Percentiles rank a stretch among this genome's conserved stretches.
These are phyloP conservation scores for Leptographium procerum DNA, from an alignment of 2,329 filamentous ascomycete genomes.

Conservation along the genomic window DNA sequence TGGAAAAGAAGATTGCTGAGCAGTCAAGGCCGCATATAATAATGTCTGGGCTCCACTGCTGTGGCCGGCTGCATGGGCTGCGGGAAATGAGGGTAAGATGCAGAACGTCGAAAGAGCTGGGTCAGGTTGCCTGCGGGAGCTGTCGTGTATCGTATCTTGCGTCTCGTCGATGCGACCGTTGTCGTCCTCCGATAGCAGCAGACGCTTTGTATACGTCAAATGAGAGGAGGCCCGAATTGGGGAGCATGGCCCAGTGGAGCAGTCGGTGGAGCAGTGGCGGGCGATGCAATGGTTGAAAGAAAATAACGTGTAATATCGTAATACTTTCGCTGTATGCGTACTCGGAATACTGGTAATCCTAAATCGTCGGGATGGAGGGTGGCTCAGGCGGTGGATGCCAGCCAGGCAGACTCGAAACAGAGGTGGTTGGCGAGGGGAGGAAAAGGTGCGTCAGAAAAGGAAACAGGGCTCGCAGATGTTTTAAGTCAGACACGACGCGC, in stretches of 20 bases:
- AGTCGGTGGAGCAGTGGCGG: background rate
- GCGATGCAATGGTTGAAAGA: background rate
- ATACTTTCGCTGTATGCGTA: too few species aligned
- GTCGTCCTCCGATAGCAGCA: too few species aligned
- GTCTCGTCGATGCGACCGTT: background rate
- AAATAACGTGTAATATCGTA: background rate
- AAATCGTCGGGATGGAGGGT: background rate
- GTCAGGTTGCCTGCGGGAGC: background rate
- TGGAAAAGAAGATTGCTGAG: constrained; percentile 8
- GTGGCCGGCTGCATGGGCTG: constrained; percentile 1
- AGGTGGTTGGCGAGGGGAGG: background rate
- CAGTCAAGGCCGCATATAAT: constrained; percentile 5
- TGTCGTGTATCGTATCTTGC: background rate
- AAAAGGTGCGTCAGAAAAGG: background rate
- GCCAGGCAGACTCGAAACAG: background rate
- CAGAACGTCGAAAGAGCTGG: background rate
- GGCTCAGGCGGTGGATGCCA: background rate
- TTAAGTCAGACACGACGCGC: background rate
- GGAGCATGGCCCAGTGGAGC: background rate
- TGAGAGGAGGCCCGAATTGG: background rate
- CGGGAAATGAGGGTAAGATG: constrained; percentile 6
- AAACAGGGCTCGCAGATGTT: background rate
- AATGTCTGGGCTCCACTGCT: constrained; percentile 6
- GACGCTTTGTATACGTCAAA: too few species aligned
- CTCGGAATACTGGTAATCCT: background rate